A percentile compares a stretch with the other conserved stretches of the same genome.
phyloP scores from a whole-genome alignment of 2,329 filamentous ascomycete species.

The Seiridium unicorne region DNA sequence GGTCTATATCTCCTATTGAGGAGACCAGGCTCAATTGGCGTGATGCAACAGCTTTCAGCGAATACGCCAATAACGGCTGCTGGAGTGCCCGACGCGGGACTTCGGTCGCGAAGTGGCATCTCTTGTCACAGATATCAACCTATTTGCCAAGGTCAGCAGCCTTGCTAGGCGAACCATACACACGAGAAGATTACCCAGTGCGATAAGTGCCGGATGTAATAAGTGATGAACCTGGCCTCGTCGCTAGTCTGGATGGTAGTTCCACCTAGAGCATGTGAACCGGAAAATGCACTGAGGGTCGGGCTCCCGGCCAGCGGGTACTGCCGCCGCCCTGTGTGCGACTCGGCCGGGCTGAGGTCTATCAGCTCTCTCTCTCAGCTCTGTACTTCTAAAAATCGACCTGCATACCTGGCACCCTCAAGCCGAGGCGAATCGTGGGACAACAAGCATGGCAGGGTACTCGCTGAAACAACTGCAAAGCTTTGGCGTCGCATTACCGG shows the following conservation, averaged over 20 bases:
- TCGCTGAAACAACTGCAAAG: neutral
- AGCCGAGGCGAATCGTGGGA: slow-evolving; percentile 40
- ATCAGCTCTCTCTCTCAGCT: neutral
- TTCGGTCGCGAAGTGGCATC: slow-evolving; percentile 4
- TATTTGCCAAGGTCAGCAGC: neutral
- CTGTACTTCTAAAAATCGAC: neutral
- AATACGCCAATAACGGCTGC: slow-evolving; percentile 3
- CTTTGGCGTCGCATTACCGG: neutral
- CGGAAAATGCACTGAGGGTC: neutral
- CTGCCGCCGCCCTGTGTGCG: neutral
- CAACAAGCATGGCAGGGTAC: slow-evolving; percentile 41
- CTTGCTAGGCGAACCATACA: too few relatives aligned
- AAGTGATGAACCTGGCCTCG: slow-evolving; percentile 5
- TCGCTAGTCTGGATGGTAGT: neutral
- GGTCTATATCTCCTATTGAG: neutral
- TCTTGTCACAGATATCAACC: slow-evolving; percentile 5
- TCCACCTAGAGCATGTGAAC: neutral
- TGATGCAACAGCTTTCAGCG: slow-evolving; percentile 4
- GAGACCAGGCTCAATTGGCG: slow-evolving; percentile 4
- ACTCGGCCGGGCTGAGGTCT: neutral
- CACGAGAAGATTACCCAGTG: slow-evolving; percentile 2
- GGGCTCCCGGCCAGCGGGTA: neutral
- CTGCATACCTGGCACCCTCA: neutral
- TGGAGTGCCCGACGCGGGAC: slow-evolving; percentile 5
- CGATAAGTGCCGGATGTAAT: slow-evolving; percentile 6